Base-by-base conservation (phyloP, 1,284 basidiomycete species). In the Garcileccinum viscosum region DNA sequence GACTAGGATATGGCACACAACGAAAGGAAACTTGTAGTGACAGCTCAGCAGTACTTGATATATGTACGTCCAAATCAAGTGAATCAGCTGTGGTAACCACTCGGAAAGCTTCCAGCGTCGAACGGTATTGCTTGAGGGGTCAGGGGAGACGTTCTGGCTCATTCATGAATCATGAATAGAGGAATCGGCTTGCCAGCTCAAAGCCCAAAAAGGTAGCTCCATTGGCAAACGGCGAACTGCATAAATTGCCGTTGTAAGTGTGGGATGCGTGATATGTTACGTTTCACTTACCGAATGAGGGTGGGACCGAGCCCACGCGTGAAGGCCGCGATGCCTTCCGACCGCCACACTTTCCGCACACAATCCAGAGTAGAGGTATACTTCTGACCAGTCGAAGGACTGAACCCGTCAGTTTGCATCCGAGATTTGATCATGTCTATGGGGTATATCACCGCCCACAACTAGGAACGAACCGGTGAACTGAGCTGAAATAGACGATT, bases 401-500 rank as follows among this genome's bases (percentile, higher is more conserved):
- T 87, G 78, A 97, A 94, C 1, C 93, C 92, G 78, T 99, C 97
- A 0, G 96, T 98, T 83, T 99, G 97, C 85, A 98, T 92, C 67
- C 96, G 90, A 35, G 93, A 95, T 80, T 99, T 99, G 80, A 98
- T 90, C 87, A 98, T 95, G 81, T 97, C 96, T 80, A 96, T 91
- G 11, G 95, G 95, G 83, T 96, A 96, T 83, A 96, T 96, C 14
- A 94, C 84, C 32, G 87, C 90, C 93, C 93, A 95, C 33, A 95
- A 83, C 93, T 94, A 71, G 35, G 69, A 32, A 56, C 4, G 30
- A 53, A 50, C 1, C 4, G 35, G 33, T 78, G 24, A 72, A 62
- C 30, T 14, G 12, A 38, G 19, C 11, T 47, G 19, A 5, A 53
- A 30, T 53, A 11, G 5, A 5, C 42, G n/a, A 63, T 40, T 1